Evolutionary conservation across 805 yeast genomes (phyloP), one percentile per base, ranked within the genome.

Genomic region (Dipodascus albidus): DNA sequence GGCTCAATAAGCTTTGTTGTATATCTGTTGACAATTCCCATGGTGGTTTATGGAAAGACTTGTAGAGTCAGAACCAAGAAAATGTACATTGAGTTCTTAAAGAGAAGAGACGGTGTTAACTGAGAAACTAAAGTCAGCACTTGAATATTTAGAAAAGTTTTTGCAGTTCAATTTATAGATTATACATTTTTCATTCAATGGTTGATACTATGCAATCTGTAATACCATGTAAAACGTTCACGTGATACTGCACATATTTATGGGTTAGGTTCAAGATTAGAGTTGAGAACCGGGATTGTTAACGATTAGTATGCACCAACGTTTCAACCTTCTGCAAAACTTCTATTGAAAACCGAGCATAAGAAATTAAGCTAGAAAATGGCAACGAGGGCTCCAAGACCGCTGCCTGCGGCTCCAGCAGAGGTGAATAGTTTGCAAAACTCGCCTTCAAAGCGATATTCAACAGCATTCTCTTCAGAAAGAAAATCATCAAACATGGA

Each of bases 1-100:
- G 84, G 79, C 1, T 76, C 76, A 2, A 69, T 83, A 55, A 73
- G 79, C 58, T 73, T 77, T 53, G 62, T 79, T 44, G 70, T 74
- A 57, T 78, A 82, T 73, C 71, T 76, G 55, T 58, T 77, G 33
- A 77, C 82, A 8, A 62, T 80, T 50, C 87, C 87, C 23, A 74
- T 77, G 64, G 74, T 81, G 48, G 64, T 69, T 21, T 82, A 76
- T 70, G 89, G 89, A 8, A 82, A 82, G 63, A 59, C 63, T 15
- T 77, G 80, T 65, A 72, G 89, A 60, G 70, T 48, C 38, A 41
- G 52, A 48, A 59, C 62, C 48, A 59, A 54, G 23, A 50, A 51
- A 17, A 51, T 50, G 59, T 59, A 59, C 31, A 22, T 52, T 49
- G 48, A 51, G 47, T 59, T 59, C 49, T 22, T 47, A 6, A 11